Evolutionary conservation across 306 rosid genomes (phyloP).

Genomic region (Vicia villosa): DNA sequence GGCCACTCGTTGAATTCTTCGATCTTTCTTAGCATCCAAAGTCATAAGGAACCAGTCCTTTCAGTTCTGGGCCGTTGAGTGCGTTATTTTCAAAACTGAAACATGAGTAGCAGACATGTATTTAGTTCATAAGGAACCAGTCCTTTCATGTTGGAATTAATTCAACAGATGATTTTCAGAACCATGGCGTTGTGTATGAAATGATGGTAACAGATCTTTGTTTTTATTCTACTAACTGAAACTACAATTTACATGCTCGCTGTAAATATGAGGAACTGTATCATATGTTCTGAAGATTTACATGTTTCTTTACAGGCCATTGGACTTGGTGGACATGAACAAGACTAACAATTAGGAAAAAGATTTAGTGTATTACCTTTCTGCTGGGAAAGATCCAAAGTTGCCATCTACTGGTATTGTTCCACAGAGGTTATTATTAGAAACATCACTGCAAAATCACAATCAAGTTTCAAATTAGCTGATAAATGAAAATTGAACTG

Average conservation of each 20-base stretch:
- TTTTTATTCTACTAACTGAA: conserved; percentile 4
- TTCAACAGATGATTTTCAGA: not conserved
- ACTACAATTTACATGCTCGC: conserved; percentile 1
- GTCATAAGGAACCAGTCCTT: conserved; percentile 84
- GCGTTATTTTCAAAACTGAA: conserved; percentile 80
- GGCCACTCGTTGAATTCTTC: not conserved
- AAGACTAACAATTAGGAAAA: no score
- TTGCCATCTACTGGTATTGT: conserved; percentile 93
- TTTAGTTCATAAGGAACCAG: no score
- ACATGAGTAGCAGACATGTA: conserved; percentile 26
- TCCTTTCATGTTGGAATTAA: conserved; percentile 15
- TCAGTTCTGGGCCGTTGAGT: conserved; percentile 81
- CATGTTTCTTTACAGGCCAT: not conserved
- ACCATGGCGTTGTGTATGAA: conserved; percentile 21
- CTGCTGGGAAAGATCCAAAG: conserved; percentile 72
- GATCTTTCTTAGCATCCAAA: conserved; percentile 69
- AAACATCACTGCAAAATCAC: conserved; percentile 73
- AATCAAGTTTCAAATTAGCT: conserved; percentile 2
- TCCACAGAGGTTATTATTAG: conserved; percentile 86
- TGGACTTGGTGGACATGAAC: no score
- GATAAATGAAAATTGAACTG: not conserved
- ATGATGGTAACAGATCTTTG: not conserved
- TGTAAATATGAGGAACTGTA: not conserved
- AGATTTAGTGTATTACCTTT: conserved; percentile 52
- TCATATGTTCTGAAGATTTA: not conserved